phyloP scores from a whole-genome alignment of 176 grass and related monocot genomes.

The Triticum monococcum region DNA sequence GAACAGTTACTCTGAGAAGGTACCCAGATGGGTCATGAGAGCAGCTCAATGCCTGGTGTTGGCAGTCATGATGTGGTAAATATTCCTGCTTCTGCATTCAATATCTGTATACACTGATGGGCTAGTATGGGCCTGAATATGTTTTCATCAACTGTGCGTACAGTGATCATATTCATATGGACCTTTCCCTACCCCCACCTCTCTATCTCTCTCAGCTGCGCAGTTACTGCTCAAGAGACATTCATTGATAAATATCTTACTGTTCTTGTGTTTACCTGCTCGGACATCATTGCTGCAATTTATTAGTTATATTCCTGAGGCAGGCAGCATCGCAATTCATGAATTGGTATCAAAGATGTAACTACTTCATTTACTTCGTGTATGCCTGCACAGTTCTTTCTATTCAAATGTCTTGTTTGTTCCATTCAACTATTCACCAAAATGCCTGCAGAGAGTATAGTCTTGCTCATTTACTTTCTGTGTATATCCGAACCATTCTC shows the following conservation, averaged over 20 bases:
- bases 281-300: slow-evolving; percentile 26
- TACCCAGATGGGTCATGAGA: neutral
- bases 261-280: slow-evolving; percentile 33
- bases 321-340: slow-evolving; percentile 15
- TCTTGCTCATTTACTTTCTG: slow-evolving; percentile 31
- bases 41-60: slow-evolving; percentile 22
- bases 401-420: slow-evolving; percentile 48
- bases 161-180: slow-evolving; percentile 34
- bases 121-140: slow-evolving; percentile 30
- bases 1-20: slow-evolving; percentile 20
- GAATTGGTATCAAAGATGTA: slow-evolving; percentile 35
- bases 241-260: slow-evolving; percentile 32
- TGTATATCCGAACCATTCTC: slow-evolving; percentile 20
- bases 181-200: neutral
- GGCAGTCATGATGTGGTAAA: slow-evolving; percentile 20
- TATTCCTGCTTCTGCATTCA: slow-evolving; percentile 31
- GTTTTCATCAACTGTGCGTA: slow-evolving; percentile 29
- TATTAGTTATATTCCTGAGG: slow-evolving; percentile 29
- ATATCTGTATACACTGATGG: slow-evolving; percentile 3
- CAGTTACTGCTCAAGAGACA: slow-evolving; percentile 46
- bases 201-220: slow-evolving; percentile 22
- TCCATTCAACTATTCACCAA: slow-evolving; percentile 42
- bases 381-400: slow-evolving; percentile 29
- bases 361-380: slow-evolving; percentile 32
- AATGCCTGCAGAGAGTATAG: slow-evolving; percentile 35